phyloP scores from a whole-genome alignment of 768 basidiomycete genomes.

The Naematelia encephala region DNA sequence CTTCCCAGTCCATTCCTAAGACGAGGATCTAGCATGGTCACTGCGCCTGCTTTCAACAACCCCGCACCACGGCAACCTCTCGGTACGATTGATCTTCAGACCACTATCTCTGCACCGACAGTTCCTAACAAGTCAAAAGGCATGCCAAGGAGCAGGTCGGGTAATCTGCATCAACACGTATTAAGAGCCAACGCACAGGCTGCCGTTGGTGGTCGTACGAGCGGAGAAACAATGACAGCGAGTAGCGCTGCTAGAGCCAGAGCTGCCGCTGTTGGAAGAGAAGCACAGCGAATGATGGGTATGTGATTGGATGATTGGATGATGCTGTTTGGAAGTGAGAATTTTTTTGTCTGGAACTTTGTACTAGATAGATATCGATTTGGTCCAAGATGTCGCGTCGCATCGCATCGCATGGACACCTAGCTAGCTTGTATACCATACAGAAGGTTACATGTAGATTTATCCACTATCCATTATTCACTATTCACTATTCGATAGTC shows the following conservation, averaged over 20 bases:
- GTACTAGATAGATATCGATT: too few species aligned
- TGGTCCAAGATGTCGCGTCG: too few species aligned
- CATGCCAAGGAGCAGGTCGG: slow-evolving; percentile 30
- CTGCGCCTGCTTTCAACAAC: slow-evolving; percentile 1
- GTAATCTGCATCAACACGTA: slow-evolving; percentile 36
- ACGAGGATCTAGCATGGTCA: slow-evolving; percentile 7
- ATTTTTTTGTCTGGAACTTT: too few species aligned
- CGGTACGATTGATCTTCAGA: slow-evolving; percentile 26
- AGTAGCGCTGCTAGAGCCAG: background rate
- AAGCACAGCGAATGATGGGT: background rate
- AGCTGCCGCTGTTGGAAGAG: background rate
- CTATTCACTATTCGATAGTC: too few species aligned
- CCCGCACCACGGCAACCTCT: slow-evolving; percentile 16
- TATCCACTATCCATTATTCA: too few species aligned
- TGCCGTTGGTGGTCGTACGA: background rate
- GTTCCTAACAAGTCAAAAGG: slow-evolving; percentile 2
- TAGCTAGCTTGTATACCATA: background rate
- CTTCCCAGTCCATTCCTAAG: slow-evolving; percentile 46
- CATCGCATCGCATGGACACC: slow-evolving; percentile 1
- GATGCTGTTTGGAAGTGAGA: too few species aligned
- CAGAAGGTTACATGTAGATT: too few species aligned
- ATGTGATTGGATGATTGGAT: too few species aligned
- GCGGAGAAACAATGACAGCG: background rate
- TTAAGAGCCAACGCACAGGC: slow-evolving; percentile 26
- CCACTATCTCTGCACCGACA: background rate